Base-by-base conservation (phyloP, 2,329 filamentous ascomycete species). In the Didymella pinodella region DNA sequence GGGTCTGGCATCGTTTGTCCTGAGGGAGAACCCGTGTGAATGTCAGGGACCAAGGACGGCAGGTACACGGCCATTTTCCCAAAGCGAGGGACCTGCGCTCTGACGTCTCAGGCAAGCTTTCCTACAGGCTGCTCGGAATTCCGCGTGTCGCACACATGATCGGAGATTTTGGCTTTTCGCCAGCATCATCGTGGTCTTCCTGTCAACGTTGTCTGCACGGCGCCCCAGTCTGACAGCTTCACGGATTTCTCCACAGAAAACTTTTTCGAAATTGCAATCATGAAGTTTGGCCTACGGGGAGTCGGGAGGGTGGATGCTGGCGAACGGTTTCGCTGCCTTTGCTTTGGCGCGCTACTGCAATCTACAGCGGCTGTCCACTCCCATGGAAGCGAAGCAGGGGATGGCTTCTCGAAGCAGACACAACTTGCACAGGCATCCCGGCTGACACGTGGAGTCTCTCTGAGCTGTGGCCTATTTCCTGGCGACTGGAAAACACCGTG, bases 201-300 rank as follows among this genome's bases (percentile, higher is more conserved):
- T 49, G 56, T 51, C 40, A 48, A 61, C 60, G 54, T 54, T 59
- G 36, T 63, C 55, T 56, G 54, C 59, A 49, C 48, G 32, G 45
- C 55, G 44, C 55, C 56, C 53, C 29, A 64, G 48, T 43, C 40
- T 65, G 64, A 59, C 64, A 63, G 54, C 55, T 62, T 48, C 57
- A 63, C 60, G 58, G 61, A 36, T 61, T 57, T 70, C 65, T 70
- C 69, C 68, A 72, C 62, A 64, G 63, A 68, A 70, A 69, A 72
- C 57, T 57, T 66, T 68, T 68, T 65, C 54, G 65, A 72, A 69
- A 73, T 72, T 71, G 51, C 65, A 43, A 65, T 67, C 40, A 57
- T 65, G 63, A 65, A 64, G 59, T 68, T 68, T 67, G 68, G 72
- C 74, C 63, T 74, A 71, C 73, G 75, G 74, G 74, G 74, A 77